Base-by-base conservation (phyloP, 2,329 filamentous ascomycete species). In the Phaeosphaeria sp. region DNA sequence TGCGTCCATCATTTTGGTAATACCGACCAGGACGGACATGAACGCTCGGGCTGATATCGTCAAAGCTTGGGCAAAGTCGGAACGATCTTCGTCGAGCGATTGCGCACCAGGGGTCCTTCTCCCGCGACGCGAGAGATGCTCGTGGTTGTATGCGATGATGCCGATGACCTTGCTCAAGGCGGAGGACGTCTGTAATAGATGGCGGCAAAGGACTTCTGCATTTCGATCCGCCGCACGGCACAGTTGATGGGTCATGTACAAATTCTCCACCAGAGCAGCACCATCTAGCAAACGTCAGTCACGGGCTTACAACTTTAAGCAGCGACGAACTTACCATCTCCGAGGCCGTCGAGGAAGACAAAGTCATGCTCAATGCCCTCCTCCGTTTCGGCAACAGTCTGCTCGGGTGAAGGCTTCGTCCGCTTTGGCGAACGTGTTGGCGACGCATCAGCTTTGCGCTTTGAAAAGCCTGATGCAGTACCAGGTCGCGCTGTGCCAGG, bases 1-100 rank as follows among this genome's bases (percentile, higher is more conserved):
- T 9, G 56, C 40, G 6, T 63, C 53, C 9, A 55, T 47, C 24
- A 77, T 56, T 33, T 59, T 73, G 3, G 60, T 57, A 9, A 72
- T 59, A 6, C 75, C 74, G 7, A 75, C 62, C 2, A 77, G 65
- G 8, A 77, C 48, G 6, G 72, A 68, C 44, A 68, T 68, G 49
- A 77, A 76, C 0, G 69, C 66, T 36, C 74, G 65, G 5, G 73
- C 69, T 42, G 68, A 73, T 15, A 69, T 64, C 1, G 67, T 66
- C 25, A 77, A 65, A 11, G 66, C 62, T 25, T 60, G 64, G 0
- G 70, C 56, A 18, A 75, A 65, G 36, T 74, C 64, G 2, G 70
- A 67, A 18, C 60, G 67, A 30, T 72, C 68, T 24, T 70, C 66
- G 9, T 68, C 66, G 2, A 69, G 25, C 1, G 66, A 60, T 11